Base-by-base conservation (phyloP, 2,329 filamentous ascomycete species). In the Waltergamsia citrina region DNA sequence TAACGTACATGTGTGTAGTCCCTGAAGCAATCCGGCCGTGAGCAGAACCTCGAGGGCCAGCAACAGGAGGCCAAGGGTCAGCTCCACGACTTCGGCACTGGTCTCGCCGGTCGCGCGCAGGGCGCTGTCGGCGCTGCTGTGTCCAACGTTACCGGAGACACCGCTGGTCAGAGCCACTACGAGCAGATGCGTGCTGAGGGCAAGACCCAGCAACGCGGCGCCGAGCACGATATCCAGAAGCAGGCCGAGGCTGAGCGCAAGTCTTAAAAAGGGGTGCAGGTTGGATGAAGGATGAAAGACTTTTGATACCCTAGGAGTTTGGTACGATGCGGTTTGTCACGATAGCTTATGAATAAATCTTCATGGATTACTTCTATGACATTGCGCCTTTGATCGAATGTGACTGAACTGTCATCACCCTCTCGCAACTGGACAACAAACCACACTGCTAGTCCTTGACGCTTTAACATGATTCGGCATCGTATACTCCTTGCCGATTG, bases 51-150 rank as follows among this genome's bases (percentile, higher is more conserved):
- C 22, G 70, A 81, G 41, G 90, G 88, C 15, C 82, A 92, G 60
- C 72, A 71, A 21, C 78, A 88, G 56, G 85, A 95, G 60, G 85
- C 86, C 5, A 71, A 80, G 52, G 87, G 87, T 12, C 88, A 94
- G 60, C 49, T 92, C 29, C 78, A 62, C 38, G 87, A 95, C 52
- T 67, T 81, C 27, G 49, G 52, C 20, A 76, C 78, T 6, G 90
- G 88, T 7, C 55, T 80, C 12, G 60, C 64, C 21, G 69, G 81
- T 49, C 76, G 83, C n/a, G 69, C 81, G 18, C 64, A 75, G 29
- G 87, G 88, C 9, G 67, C 80, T 2, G 46, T 94, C 5, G 85
- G 86, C 2, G 68, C 74, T 25, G 78, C 81, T 2, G 67, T 83
- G 20, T 75, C 86, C n/a, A 72, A 74, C 18, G 35, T 93, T 11